phyloP scores from a whole-genome alignment of 2,329 filamentous ascomycete species.

The Aspergillus persii region DNA sequence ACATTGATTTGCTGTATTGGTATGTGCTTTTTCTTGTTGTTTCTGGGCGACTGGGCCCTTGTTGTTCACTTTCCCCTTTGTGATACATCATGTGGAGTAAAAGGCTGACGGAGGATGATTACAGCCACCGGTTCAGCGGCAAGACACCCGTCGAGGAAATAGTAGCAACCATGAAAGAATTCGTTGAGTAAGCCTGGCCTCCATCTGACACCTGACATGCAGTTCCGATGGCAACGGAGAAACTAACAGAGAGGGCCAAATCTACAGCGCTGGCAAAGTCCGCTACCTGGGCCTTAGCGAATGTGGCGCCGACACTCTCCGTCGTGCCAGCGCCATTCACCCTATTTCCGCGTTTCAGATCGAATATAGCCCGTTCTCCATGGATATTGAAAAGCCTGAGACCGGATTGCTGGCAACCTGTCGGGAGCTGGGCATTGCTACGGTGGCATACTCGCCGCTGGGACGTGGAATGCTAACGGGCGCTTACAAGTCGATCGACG shows the following conservation, averaged over 20 bases:
- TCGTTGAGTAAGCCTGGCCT: slow-evolving; percentile 33
- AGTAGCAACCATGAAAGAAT: slow-evolving; percentile 37
- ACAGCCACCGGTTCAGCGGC: slow-evolving; percentile 41
- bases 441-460: slow-evolving; percentile 45
- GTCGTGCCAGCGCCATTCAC: slow-evolving; percentile 49
- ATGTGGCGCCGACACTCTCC: slow-evolving; percentile 49
- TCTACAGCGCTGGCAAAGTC: slow-evolving; percentile 47
- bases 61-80: too few relatives aligned
- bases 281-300: slow-evolving; percentile 53
- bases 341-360: slow-evolving; percentile 55
- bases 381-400: slow-evolving; percentile 47
- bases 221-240: neutral
- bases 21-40: neutral
- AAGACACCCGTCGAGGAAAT: slow-evolving; percentile 35
- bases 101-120: slow-evolving; percentile 28
- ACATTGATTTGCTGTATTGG: slow-evolving; percentile 45
- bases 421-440: slow-evolving; percentile 36
- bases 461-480: slow-evolving; percentile 47
- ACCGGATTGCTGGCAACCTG: slow-evolving; percentile 25
- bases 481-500: slow-evolving; percentile 36
- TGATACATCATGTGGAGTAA: too few relatives aligned
- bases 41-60: neutral
- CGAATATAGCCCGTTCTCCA: slow-evolving; percentile 52
- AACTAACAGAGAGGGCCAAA: neutral
- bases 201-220: neutral